Evolutionary conservation across 495 filamentous ascomycete species (phyloP).

Genomic region (Aspergillus incahuasiensis): DNA sequence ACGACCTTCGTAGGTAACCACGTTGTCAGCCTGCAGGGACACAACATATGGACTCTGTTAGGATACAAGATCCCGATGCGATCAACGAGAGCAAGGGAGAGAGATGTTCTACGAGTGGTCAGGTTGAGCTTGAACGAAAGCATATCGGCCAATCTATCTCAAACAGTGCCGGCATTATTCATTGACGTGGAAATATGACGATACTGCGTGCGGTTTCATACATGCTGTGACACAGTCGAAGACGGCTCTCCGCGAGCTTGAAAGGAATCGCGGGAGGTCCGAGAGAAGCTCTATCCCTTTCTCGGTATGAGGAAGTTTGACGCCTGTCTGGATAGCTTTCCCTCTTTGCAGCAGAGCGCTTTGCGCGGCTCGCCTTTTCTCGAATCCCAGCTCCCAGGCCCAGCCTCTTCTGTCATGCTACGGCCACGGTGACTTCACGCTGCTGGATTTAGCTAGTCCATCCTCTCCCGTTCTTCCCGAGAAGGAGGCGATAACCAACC

Average conservation of each 20-base stretch:
- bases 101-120: not conserved
- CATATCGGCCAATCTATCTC: not conserved
- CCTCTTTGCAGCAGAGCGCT: slow-evolving; percentile 4
- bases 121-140: not conserved
- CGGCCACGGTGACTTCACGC: not conserved
- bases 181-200: slow-evolving; percentile 8
- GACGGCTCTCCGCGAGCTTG: not conserved
- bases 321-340: slow-evolving; percentile 5
- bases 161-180: not conserved
- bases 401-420: slow-evolving; percentile 1
- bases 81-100: not conserved
- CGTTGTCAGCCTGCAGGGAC: slow-evolving; percentile 8
- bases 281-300: slow-evolving; percentile 14
- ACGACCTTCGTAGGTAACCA: not conserved
- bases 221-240: slow-evolving; percentile 5
- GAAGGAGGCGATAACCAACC: not conserved
- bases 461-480: not conserved
- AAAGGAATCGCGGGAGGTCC: slow-evolving; percentile 9
- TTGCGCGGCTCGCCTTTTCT: slow-evolving; percentile 11
- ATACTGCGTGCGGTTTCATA: slow-evolving; percentile 10
- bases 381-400: not conserved
- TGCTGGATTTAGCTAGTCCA: not conserved
- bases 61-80: slow-evolving; percentile 1
- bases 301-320: slow-evolving; percentile 7
- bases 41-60: not conserved